Evolutionary conservation across 192 early-diverging fungal species (phyloP).

Genomic region (Paraglomus brasilianum): DNA sequence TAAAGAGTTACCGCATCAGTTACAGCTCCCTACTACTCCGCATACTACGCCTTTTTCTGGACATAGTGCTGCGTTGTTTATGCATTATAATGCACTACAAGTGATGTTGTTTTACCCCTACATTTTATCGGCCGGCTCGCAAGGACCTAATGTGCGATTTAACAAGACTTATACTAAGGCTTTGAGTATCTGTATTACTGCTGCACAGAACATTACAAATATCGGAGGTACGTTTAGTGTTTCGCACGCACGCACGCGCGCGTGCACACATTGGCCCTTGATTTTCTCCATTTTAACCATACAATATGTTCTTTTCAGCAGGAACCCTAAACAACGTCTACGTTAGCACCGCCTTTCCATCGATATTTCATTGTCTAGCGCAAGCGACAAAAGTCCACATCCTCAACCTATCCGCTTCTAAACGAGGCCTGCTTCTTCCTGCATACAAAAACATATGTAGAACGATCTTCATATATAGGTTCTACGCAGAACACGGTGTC

Average conservation of each 20-base stretch:
- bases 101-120: slow-evolving; percentile 28
- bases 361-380: slow-evolving; percentile 23
- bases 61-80: slow-evolving; percentile 16
- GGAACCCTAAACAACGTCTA: slow-evolving; percentile 24
- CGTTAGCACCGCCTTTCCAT: slow-evolving; percentile 12
- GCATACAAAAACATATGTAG: slow-evolving; percentile 20
- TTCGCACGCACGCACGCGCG: background rate
- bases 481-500: slow-evolving; percentile 19
- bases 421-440: slow-evolving; percentile 7
- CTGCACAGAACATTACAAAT: slow-evolving; percentile 18
- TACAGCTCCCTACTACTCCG: slow-evolving; percentile 36
- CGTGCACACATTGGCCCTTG: too few relatives aligned
- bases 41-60: slow-evolving; percentile 16
- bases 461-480: slow-evolving; percentile 15
- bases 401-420: slow-evolving; percentile 6
- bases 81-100: slow-evolving; percentile 19
- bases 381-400: slow-evolving; percentile 28
- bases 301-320: background rate
- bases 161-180: slow-evolving; percentile 9
- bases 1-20: slow-evolving; percentile 40
- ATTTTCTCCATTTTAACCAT: background rate
- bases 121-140: background rate
- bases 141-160: background rate
- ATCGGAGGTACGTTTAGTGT: slow-evolving; percentile 22
- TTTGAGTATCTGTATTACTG: slow-evolving; percentile 14